A percentile compares a stretch with the other conserved stretches of the same genome.
These are phyloP conservation scores for Camillea tinctor DNA, from an alignment of 2,329 filamentous ascomycete genomes.

Conservation along the genomic window DNA sequence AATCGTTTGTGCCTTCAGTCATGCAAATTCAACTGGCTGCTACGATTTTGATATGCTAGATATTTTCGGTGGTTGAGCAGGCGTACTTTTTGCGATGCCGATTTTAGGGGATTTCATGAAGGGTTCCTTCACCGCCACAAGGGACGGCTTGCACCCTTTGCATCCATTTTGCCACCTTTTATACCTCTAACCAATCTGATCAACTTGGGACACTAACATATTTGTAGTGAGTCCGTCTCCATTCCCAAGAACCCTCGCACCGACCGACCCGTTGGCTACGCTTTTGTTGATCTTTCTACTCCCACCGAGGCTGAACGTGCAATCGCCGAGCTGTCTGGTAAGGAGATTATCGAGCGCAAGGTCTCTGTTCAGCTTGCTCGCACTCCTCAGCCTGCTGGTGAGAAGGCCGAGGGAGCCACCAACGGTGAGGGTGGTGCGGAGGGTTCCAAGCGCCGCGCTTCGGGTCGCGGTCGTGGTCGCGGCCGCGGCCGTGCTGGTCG, in stretches of 20 bases:
- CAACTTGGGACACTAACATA: constrained; percentile 13
- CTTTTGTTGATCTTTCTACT: constrained; percentile 96
- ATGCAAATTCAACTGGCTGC: neutral
- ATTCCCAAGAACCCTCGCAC: constrained; percentile 99
- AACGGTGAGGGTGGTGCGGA: constrained; percentile 76
- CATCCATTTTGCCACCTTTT: neutral
- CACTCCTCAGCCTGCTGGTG: constrained; percentile 85
- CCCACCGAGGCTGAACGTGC: constrained; percentile 93
- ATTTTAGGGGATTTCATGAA: neutral
- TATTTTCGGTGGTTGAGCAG: neutral
- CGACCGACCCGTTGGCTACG: constrained; percentile 96
- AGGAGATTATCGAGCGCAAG: constrained; percentile 98
- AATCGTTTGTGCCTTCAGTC: neutral
- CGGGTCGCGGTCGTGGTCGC: constrained; percentile 66
- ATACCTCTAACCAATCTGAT: neutral
- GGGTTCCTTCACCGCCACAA: neutral
- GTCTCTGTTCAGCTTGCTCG: constrained; percentile 98
- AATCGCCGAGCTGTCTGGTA: constrained; percentile 91
- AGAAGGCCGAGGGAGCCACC: constrained; percentile 67
- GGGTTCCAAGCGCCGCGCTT: constrained; percentile 61
- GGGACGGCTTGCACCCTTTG: neutral
- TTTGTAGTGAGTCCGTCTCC: constrained; percentile 85
- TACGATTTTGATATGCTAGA: neutral
- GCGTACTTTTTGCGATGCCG: neutral
- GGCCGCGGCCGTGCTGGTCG: constrained; percentile 64